Conservation (phyloP, 2,329 filamentous ascomycete species). For the Talaromyces atroroseus region DNA sequence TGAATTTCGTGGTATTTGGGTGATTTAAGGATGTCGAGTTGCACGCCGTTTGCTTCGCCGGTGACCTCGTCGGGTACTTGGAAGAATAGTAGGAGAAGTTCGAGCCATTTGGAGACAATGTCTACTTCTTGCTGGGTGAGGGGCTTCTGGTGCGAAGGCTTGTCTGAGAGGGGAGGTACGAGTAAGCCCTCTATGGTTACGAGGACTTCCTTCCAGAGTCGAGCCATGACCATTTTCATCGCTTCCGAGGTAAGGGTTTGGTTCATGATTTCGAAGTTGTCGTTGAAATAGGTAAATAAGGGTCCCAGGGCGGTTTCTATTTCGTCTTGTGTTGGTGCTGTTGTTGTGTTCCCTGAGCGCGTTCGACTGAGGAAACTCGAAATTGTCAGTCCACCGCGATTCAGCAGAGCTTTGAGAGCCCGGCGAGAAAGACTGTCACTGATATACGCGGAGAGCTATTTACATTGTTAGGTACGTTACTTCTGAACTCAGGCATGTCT, state of each 20-base stretch:
- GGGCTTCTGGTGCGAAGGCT: slow-evolving; percentile 78
- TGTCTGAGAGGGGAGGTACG: slow-evolving; percentile 91
- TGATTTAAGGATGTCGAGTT: slow-evolving; percentile 85
- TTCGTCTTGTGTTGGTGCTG: slow-evolving; percentile 63
- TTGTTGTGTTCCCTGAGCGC: slow-evolving; percentile 43
- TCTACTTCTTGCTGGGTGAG: slow-evolving; percentile 85
- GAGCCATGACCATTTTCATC: slow-evolving; percentile 98
- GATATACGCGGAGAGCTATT: slow-evolving; percentile 83
- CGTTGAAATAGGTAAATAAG: slow-evolving; percentile 90
- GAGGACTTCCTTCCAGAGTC: slow-evolving; percentile 95
- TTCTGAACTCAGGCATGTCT: not conserved
- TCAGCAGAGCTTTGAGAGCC: slow-evolving; percentile 69
- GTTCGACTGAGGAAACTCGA: slow-evolving; percentile 60
- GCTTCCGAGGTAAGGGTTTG: slow-evolving; percentile 87
- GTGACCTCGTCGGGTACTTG: slow-evolving; percentile 80
- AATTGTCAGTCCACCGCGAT: slow-evolving; percentile 66
- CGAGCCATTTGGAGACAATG: slow-evolving; percentile 90
- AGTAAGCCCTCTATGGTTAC: slow-evolving; percentile 84
- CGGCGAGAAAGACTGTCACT: slow-evolving; percentile 80
- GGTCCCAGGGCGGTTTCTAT: slow-evolving; percentile 76
- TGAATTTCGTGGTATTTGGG: slow-evolving; percentile 98
- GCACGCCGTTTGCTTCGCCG: slow-evolving; percentile 80
- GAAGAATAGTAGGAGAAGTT: slow-evolving; percentile 90
- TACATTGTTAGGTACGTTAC: slow-evolving; percentile 4
- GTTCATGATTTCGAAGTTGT: slow-evolving; percentile 99